Conservation (phyloP, 495 filamentous ascomycete genomes). For the Penicillium bialowiezense region DNA sequence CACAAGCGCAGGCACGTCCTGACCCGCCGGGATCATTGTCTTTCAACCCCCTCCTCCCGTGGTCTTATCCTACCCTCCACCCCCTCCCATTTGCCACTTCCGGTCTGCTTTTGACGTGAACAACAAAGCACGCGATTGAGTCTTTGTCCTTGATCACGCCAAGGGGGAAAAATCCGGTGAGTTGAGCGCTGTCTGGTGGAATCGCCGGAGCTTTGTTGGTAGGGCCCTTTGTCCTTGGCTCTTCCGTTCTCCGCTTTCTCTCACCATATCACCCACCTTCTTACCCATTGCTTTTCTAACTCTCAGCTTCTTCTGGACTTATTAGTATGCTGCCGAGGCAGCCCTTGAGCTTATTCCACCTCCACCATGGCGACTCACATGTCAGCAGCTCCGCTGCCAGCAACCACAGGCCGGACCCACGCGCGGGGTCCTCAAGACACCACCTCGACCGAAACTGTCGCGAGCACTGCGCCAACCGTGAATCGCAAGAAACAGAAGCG, state of each 20-base stretch:
- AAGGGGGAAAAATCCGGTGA: slow-evolving; percentile 18
- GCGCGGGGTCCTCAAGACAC: slow-evolving; percentile 27
- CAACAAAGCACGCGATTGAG: slow-evolving; percentile 11
- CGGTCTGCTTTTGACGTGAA: slow-evolving; percentile 1
- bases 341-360: slow-evolving; percentile 17
- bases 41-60: slow-evolving; percentile 26
- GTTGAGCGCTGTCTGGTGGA: slow-evolving; percentile 15
- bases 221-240: slow-evolving; percentile 32
- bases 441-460: slow-evolving; percentile 27
- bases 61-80: slow-evolving; percentile 18
- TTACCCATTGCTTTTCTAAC: slow-evolving; percentile 4
- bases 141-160: slow-evolving; percentile 4
- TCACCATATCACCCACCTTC: slow-evolving; percentile 20
- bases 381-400: slow-evolving; percentile 31
- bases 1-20: slow-evolving; percentile 19
- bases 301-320: not conserved
- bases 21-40: slow-evolving; percentile 26
- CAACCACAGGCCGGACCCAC: slow-evolving; percentile 34
- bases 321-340: slow-evolving; percentile 19
- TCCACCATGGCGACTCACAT: slow-evolving; percentile 34
- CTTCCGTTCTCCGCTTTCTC: slow-evolving; percentile 31
- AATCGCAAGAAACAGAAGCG: slow-evolving; percentile 94
- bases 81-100: slow-evolving; percentile 19
- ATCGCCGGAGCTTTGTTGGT: slow-evolving; percentile 33
- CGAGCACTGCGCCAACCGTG: slow-evolving; percentile 42